Evolutionary conservation across 208 protist species (phyloP).

Genomic region (Leishmania guyanensis): DNA sequence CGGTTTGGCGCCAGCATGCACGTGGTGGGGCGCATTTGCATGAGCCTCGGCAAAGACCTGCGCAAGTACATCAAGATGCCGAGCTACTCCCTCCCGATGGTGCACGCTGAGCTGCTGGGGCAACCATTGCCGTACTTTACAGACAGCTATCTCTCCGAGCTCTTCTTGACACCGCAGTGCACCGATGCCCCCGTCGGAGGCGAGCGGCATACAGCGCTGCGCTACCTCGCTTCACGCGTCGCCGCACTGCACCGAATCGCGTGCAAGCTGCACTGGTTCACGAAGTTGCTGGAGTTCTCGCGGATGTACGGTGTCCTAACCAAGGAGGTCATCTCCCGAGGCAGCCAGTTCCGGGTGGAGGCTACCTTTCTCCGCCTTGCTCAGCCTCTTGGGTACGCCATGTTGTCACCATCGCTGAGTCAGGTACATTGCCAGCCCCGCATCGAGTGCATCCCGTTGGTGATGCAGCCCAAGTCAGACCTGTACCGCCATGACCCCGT

Average conservation of each 20-base stretch:
- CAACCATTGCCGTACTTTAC: slow-evolving; percentile 66
- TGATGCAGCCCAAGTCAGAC: slow-evolving; percentile 73
- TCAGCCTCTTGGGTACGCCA: slow-evolving; percentile 60
- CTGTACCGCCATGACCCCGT: slow-evolving; percentile 92
- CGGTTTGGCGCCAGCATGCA: slow-evolving; percentile 56
- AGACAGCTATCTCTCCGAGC: slow-evolving; percentile 47
- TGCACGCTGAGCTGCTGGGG: slow-evolving; percentile 52
- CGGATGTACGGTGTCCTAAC: slow-evolving; percentile 84
- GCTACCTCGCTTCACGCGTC: slow-evolving; percentile 50
- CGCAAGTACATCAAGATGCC: slow-evolving; percentile 61
- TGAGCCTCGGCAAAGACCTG: slow-evolving; percentile 63
- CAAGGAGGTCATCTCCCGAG: slow-evolving; percentile 73
- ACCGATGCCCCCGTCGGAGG: not conserved
- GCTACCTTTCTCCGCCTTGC: slow-evolving; percentile 77
- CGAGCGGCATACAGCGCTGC: slow-evolving; percentile 40
- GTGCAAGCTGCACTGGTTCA: slow-evolving; percentile 63
- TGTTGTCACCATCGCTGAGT: slow-evolving; percentile 61
- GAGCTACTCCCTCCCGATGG: slow-evolving; percentile 64
- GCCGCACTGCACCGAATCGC: slow-evolving; percentile 61
- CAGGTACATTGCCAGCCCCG: slow-evolving; percentile 73
- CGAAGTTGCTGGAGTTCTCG: slow-evolving; percentile 58
- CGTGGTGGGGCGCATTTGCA: slow-evolving; percentile 62
- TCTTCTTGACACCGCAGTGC: slow-evolving; percentile 31
- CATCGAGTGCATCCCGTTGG: slow-evolving; percentile 78
- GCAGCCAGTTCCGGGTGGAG: slow-evolving; percentile 89